These are phyloP conservation scores for Aspergillus persii DNA, from an alignment of 2,329 filamentous ascomycete species.

Conservation along the genomic window DNA sequence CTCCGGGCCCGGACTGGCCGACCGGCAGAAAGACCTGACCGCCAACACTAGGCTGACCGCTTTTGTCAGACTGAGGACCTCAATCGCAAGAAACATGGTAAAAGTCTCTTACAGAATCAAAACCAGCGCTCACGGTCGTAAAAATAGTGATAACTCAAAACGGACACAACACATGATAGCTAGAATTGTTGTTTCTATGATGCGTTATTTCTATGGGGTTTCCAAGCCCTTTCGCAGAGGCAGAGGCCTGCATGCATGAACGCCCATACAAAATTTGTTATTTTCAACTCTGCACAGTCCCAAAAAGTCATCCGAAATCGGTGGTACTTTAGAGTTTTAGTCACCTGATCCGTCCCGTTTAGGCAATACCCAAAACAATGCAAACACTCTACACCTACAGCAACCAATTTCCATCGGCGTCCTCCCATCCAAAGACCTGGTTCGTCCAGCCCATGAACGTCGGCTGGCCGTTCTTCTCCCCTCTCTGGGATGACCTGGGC, in stretches of 20 bases:
- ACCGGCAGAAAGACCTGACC: not conserved
- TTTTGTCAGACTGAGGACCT: not conserved
- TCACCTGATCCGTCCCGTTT: not conserved
- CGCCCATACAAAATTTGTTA: not conserved
- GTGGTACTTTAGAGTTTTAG: not conserved
- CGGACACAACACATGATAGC: not conserved
- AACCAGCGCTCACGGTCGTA: not conserved
- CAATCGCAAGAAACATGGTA: not conserved
- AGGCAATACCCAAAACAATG: not conserved
- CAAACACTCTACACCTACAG: not conserved
- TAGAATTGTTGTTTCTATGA: not conserved
- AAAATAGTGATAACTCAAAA: not conserved
- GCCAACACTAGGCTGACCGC: not conserved
- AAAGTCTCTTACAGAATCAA: not conserved
- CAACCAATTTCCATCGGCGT: not conserved
- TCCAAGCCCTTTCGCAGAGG: not conserved
- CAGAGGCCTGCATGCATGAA: not conserved
- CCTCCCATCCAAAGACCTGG: constrained; percentile 42
- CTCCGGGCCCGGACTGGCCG: not conserved
- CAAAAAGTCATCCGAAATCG: not conserved
- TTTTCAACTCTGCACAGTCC: not conserved
- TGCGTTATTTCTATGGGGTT: not conserved
- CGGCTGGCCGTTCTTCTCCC: not conserved
- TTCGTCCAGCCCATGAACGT: constrained; percentile 30
- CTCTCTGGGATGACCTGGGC: not conserved